Conservation (phyloP, 768 basidiomycete genomes). For the Macrolepiota dolichaula region DNA sequence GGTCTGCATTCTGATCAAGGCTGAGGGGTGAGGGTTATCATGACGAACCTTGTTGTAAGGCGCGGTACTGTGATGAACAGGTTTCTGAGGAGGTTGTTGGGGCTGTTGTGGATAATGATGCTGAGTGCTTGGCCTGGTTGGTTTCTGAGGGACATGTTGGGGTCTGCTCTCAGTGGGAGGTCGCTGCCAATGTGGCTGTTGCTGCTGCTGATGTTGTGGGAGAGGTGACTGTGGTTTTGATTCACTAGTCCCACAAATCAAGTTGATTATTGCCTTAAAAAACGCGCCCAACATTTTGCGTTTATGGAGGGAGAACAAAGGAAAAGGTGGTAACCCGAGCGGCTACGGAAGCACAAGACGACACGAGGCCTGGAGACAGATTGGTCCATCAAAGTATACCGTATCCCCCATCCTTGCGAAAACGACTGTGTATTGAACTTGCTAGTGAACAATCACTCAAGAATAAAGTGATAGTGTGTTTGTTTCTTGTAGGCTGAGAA, state of each 20-base stretch:
- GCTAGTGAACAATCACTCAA: too few species aligned
- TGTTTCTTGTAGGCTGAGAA: too few species aligned
- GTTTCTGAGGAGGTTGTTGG: background rate
- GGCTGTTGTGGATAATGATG: conserved; percentile 2
- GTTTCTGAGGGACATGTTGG: conserved; percentile 4
- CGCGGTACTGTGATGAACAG: background rate
- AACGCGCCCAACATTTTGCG: conserved; percentile 11
- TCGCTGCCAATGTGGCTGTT: conserved; percentile 9
- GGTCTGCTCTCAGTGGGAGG: background rate
- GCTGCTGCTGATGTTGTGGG: conserved; percentile 10
- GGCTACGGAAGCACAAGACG: background rate
- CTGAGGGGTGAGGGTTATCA: background rate
- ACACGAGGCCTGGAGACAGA: background rate
- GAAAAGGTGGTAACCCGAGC: background rate
- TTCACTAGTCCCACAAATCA: conserved; percentile 23
- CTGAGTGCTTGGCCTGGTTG: background rate
- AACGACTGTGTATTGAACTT: too few species aligned
- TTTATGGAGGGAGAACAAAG: background rate
- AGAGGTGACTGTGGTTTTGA: conserved; percentile 15
- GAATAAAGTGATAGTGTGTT: too few species aligned
- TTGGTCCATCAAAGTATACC: background rate
- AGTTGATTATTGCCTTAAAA: conserved; percentile 26
- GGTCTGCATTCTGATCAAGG: background rate
- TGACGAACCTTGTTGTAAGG: conserved; percentile 5
- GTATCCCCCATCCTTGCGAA: background rate